Percentiles rank a stretch among this genome's conserved stretches.
Conservation (phyloP, 257 asterid species). For the Solanum corneliomulleri region DNA sequence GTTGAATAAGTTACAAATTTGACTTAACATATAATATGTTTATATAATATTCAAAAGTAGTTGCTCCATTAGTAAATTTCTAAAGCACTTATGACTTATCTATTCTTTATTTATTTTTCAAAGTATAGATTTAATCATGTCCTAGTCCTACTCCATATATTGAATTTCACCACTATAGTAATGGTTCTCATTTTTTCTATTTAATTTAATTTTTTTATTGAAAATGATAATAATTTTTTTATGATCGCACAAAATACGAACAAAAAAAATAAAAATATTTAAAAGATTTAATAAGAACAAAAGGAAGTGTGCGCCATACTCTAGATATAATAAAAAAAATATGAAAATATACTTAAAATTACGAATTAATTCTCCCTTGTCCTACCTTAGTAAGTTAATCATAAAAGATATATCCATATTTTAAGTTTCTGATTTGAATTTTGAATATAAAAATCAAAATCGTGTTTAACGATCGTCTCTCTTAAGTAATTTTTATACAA, state of each 20-base stretch:
- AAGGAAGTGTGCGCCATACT: neutral
- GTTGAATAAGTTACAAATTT: neutral
- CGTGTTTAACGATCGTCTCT: too few species aligned
- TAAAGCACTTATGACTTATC: neutral
- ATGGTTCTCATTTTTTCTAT: neutral
- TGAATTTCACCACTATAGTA: neutral
- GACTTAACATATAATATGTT: neutral
- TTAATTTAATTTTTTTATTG: too few species aligned
- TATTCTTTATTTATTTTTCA: neutral
- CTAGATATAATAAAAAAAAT: neutral
- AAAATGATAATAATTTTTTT: too few species aligned
- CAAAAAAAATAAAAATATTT: too few species aligned
- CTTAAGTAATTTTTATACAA: too few species aligned
- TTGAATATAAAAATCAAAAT: too few species aligned
- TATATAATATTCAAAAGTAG: neutral
- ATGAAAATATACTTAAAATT: neutral
- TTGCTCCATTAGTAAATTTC: neutral
- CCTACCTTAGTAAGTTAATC: too few species aligned
- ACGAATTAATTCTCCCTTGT: too few species aligned
- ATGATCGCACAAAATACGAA: neutral
- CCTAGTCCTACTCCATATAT: neutral
- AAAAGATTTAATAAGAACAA: neutral
- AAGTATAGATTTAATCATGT: neutral
- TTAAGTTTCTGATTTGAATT: too few species aligned
- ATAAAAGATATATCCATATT: too few species aligned